Percentiles rank a stretch among this genome's conserved stretches.
Evolutionary conservation across 176 grass and related monocot species (phyloP).

Genomic region (Cenchrus fungigraminus): DNA sequence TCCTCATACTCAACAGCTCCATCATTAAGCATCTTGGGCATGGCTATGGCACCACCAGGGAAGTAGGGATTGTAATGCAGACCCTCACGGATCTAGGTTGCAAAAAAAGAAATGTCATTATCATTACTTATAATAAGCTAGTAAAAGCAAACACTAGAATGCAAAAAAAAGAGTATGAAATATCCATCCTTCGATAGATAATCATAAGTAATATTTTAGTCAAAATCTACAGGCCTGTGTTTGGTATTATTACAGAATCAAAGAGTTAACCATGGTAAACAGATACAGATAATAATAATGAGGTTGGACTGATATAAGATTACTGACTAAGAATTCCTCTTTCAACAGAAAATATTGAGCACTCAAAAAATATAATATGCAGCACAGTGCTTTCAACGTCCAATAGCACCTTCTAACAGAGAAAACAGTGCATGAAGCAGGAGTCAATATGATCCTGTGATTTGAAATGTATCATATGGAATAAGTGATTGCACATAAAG

Average conservation of each 20-base stretch:
- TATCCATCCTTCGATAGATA: neutral
- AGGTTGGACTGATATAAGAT: neutral
- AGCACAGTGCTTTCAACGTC: neutral
- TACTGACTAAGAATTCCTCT: neutral
- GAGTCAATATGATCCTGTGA: neutral
- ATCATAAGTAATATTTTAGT: neutral
- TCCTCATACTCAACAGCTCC: constrained; percentile 95
- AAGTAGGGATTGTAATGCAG: constrained; percentile 99
- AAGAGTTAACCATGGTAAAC: neutral
- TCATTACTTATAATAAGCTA: neutral
- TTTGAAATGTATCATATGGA: neutral
- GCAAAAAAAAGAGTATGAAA: neutral
- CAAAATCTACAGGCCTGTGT: neutral
- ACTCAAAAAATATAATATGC: neutral
- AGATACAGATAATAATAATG: neutral
- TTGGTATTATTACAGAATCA: neutral
- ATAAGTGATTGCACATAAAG: constrained; percentile 2
- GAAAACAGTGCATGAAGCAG: constrained; percentile 26
- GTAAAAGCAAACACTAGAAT: neutral
- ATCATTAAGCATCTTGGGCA: constrained; percentile 99
- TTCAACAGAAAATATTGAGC: neutral
- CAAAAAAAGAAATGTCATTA: constrained; percentile 1
- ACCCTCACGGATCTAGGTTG: constrained; percentile 87
- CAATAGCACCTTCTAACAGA: constrained; percentile 12
- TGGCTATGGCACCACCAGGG: constrained; percentile 98